Base-by-base conservation (phyloP, 148 eudicot genomes). In the Nyssa sinensis region DNA sequence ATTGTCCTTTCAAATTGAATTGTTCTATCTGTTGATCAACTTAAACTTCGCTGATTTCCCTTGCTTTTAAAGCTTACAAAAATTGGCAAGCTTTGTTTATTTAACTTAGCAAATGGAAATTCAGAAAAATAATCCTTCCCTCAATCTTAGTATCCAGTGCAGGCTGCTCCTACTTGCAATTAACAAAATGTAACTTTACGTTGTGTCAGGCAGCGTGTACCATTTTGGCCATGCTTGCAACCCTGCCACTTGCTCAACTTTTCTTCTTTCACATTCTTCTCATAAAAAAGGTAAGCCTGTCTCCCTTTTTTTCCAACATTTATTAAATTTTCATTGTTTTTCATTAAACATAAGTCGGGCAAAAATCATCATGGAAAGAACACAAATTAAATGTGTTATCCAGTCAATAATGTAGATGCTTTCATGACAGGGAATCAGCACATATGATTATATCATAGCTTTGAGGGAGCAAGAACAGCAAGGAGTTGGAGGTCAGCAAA, bases 191-290 rank as follows among this genome's bases (percentile, higher is more conserved):
- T 30, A 28, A 29, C 29, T 61, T 55, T 70, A 47, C 39, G 30
- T 34, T 67, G 58, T 73, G 75, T 76, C 92, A 96, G 99, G 97
- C 87, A 29, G 80, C 89, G 23, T 96, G 99, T 80, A 93, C 97
- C 75, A 67, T 91, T 66, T 81, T 96, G 87, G 98, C 99, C 34
- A 96, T 93, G 99, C 79, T 91, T 72, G 99, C 98, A 7, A 96
- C 93, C 64, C 85, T 96, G 77, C 99, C 98, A 5, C 79, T 96
- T 58, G 94, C 84, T 69, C 99, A 96, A 79, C 99, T 96, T 71
- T 96, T 96, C 90, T 93, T 93, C 89, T 96, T 96, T 84, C 99
- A 96, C 83, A 88, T 96, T 76, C 98, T 96, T 74, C 94, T 96
- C 29, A 88, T 93, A 62, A 96, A 93, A 83, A 96, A 96, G 95